Evolutionary conservation across 805 yeast species (phyloP).

Genomic region (Isabelozyma pseudorhagii): DNA sequence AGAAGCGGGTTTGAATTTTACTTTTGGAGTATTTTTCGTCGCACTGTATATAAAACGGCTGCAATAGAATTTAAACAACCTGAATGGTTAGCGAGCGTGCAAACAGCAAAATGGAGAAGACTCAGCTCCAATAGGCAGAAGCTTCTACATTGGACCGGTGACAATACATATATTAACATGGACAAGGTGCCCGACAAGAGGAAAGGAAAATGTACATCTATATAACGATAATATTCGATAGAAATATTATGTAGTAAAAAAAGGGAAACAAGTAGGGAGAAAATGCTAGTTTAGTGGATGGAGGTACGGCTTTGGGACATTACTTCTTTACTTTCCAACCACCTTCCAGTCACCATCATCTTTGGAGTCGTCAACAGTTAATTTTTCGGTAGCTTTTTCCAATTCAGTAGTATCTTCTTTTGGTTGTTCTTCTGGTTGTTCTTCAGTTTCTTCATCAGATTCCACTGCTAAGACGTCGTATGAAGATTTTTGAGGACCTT

Average conservation of each 20-base stretch:
- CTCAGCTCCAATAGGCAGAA: too few relatives aligned
- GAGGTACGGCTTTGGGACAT: background rate
- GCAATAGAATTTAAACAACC: too few relatives aligned
- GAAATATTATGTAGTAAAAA: background rate
- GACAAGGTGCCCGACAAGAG: background rate
- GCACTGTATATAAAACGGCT: too few relatives aligned
- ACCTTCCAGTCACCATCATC: conserved; percentile 36
- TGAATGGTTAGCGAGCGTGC: too few relatives aligned
- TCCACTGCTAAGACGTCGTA: conserved; percentile 31
- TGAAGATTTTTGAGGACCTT: conserved; percentile 32
- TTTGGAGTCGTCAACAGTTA: conserved; percentile 19
- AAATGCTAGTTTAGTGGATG: background rate
- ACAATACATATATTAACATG: background rate
- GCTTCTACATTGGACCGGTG: background rate
- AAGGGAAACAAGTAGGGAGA: background rate
- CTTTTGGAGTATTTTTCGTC: too few relatives aligned
- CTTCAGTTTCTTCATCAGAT: conserved; percentile 21
- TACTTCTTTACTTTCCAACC: conserved; percentile 24
- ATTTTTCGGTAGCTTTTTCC: conserved; percentile 22
- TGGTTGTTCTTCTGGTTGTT: conserved; percentile 6
- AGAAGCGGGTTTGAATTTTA: background rate
- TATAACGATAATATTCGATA: background rate
- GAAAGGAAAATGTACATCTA: background rate
- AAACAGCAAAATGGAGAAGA: too few relatives aligned
- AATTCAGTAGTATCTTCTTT: conserved; percentile 14